Base-by-base conservation (phyloP, 2,329 filamentous ascomycete species). In the Penicillium sp. region DNA sequence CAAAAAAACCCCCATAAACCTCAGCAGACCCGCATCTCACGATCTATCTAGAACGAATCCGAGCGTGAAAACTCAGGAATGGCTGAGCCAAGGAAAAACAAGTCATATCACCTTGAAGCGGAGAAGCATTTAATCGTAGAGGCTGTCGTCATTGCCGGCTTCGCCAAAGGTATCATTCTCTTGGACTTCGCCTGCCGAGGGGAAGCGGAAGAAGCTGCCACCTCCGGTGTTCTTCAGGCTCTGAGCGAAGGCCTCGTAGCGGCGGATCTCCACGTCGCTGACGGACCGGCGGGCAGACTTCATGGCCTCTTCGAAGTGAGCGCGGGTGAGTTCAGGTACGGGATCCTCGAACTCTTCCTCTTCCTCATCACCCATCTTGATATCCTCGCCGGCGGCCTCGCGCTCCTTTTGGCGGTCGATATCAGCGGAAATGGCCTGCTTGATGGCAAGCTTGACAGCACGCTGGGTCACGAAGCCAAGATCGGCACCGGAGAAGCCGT, bases 401-500 rank as follows among this genome's bases (percentile, higher is more conserved):
- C 89, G 91, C 68, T 88, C 88, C 85, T 96, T 96, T 70, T 83
- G 81, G 65, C 90, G 89, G 78, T 96, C 90, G 66, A 99, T 97
- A 59, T 97, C 93, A 43, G 83, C 73, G 16, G 86, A 81, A 67
- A 99, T 99, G 29, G 93, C 87, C 80, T 99, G 88, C 84, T 99
- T 99, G 81, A 99, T 99, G 67, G 94, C 94, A 70, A 97, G 87
- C 86, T 99, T 99, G 82, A 96, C 94, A 50, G 94, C 94, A 75
- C 94, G 91, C 81, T 99, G 94, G 23, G 94, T 97, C 73, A 99
- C 92, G 81, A 97, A 99, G 60, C 94, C 94, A 74, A 99, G 84
- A 89, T 99, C 94, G 70, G 94, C 94, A 92, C 94, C 94, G 53
- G 94, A 97, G 85, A 97, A 99, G 60, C 94, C 94, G 79, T 99